Evolutionary conservation across 108 stramenopile genomes (phyloP).

Genomic region (Skeletonema marinoi): DNA sequence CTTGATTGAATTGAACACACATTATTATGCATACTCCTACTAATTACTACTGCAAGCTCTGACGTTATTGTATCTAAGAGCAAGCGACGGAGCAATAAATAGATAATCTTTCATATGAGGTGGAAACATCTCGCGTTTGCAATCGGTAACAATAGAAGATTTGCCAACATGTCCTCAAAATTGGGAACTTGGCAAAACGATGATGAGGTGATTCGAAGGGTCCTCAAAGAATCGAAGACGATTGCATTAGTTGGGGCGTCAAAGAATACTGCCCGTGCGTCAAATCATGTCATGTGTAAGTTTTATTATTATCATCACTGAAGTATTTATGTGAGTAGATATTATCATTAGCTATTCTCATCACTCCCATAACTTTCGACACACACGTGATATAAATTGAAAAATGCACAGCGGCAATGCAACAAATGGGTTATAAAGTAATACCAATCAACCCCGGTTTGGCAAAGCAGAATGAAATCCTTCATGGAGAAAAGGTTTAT

Average conservation of each 20-base stretch:
- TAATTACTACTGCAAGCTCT: no score
- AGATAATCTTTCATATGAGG: background rate
- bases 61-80: no score
- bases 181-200: constrained; percentile 49
- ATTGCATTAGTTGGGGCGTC: constrained; percentile 87
- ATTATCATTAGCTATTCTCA: background rate
- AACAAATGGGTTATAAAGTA: constrained; percentile 70
- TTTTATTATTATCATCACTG: constrained; percentile 5
- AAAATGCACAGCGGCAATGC: constrained; percentile 18
- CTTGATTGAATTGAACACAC: no score
- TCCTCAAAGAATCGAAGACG: constrained; percentile 63
- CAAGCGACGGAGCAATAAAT: no score
- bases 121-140: background rate
- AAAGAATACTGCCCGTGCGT: constrained; percentile 67
- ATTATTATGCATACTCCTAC: no score
- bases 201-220: constrained; percentile 67
- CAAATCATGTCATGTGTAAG: constrained; percentile 80
- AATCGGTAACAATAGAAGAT: background rate
- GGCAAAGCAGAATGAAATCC: constrained; percentile 57
- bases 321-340: background rate
- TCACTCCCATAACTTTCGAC: background rate
- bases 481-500: constrained; percentile 73
- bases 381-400: background rate
- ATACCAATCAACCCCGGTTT: constrained; percentile 83
- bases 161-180: constrained; percentile 4